A percentile compares a stretch with the other conserved stretches of the same genome.
Conservation (phyloP, 2,329 filamentous ascomycete genomes). For the Didymella arachidicola region DNA sequence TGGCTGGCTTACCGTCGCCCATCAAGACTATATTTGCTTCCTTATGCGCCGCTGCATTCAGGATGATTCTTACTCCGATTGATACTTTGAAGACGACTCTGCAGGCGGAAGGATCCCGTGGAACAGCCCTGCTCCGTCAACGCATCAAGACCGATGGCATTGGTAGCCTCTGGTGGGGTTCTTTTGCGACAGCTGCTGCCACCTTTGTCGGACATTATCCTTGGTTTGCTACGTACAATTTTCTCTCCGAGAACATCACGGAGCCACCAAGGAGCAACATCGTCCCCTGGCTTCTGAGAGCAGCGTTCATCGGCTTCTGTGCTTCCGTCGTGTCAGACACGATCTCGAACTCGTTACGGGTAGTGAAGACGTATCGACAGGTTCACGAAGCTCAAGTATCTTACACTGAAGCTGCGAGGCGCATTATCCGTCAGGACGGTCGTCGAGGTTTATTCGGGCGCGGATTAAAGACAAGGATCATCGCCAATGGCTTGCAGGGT, state of each 20-base stretch:
- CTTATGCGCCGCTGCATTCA: conserved; percentile 35
- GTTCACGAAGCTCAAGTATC: conserved; percentile 40
- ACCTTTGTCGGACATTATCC: conserved; percentile 44
- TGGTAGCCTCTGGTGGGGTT: conserved; percentile 42
- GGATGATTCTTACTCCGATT: conserved; percentile 41
- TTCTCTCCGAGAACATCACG: conserved; percentile 33
- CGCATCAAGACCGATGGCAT: conserved; percentile 38
- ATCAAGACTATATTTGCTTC: conserved; percentile 42
- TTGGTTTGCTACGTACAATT: conserved; percentile 42
- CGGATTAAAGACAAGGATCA: conserved; percentile 40
- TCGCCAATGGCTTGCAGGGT: conserved; percentile 43
- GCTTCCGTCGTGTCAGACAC: conserved; percentile 41
- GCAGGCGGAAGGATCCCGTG: conserved; percentile 37
- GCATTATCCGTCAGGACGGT: conserved; percentile 38
- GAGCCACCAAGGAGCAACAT: conserved; percentile 35
- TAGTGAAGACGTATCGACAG: conserved; percentile 43
- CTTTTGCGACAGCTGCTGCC: conserved; percentile 42
- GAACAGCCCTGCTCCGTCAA: conserved; percentile 32
- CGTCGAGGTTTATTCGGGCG: conserved; percentile 36
- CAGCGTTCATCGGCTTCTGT: conserved; percentile 42
- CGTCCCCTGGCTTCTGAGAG: conserved; percentile 35
- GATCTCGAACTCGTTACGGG: conserved; percentile 39
- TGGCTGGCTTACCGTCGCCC: conserved; percentile 35
- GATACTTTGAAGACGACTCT: conserved; percentile 42
- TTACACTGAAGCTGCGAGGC: conserved; percentile 37